Conservation (phyloP, 768 basidiomycete genomes). For the Kwoniella bestiolae region DNA sequence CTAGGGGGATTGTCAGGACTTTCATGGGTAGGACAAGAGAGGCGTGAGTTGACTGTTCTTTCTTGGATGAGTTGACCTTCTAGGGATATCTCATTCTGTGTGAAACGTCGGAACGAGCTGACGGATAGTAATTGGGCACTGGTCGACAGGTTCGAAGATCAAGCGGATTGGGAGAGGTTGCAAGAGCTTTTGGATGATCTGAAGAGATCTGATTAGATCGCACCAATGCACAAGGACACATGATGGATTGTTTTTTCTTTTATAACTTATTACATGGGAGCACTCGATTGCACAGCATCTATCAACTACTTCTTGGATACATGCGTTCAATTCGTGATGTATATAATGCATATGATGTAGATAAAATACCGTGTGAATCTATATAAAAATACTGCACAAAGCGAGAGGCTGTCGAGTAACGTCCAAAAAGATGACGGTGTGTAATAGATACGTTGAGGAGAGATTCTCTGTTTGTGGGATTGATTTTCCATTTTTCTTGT, state of each 20-base stretch:
- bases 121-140: not conserved
- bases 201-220: conserved; percentile 54
- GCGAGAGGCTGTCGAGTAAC: not conserved
- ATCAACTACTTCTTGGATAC: no score
- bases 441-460: no score
- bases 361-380: not conserved
- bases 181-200: conserved; percentile 70
- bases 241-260: no score
- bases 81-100: no score
- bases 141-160: conserved; percentile 76
- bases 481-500: no score
- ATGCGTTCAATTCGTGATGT: not conserved
- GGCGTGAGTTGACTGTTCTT: no score
- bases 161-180: conserved; percentile 78
- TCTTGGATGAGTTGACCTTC: no score
- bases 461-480: no score
- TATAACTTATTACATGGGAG: no score
- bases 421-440: not conserved
- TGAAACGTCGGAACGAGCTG: no score
- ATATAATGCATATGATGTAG: not conserved
- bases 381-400: not conserved
- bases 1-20: conserved; percentile 79
- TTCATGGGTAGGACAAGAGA: conserved; percentile 85
- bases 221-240: no score
- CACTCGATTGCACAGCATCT: no score